phyloP scores from a whole-genome alignment of 2,329 filamentous ascomycete genomes.

The Arthrobotrys entomopaga region DNA sequence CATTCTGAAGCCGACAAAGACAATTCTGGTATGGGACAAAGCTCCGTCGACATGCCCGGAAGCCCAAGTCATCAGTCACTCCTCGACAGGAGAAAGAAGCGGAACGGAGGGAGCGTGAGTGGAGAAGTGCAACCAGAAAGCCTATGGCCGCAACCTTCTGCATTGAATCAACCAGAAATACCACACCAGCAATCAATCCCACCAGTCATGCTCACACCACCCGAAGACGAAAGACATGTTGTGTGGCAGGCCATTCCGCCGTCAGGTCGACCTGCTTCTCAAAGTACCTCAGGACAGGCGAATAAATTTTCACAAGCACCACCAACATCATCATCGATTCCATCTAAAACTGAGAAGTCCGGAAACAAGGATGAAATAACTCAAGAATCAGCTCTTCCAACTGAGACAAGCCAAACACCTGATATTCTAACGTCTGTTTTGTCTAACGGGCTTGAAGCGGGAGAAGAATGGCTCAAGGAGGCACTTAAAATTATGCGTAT shows the following conservation, averaged over 20 bases:
- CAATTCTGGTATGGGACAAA: slow-evolving; percentile 25
- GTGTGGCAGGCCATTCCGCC: slow-evolving; percentile 35
- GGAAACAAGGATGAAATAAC: slow-evolving; percentile 23
- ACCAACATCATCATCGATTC: slow-evolving; percentile 15
- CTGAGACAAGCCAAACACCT: slow-evolving; percentile 18
- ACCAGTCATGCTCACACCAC: slow-evolving; percentile 50
- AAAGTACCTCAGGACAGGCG: neutral
- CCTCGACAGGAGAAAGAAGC: slow-evolving; percentile 48
- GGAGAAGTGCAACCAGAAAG: slow-evolving; percentile 38
- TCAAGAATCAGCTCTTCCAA: slow-evolving; percentile 4
- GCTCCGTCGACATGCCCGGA: slow-evolving; percentile 32
- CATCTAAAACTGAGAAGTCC: slow-evolving; percentile 16
- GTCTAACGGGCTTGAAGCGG: slow-evolving; percentile 45
- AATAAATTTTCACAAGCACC: slow-evolving; percentile 32
- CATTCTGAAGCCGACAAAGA: slow-evolving; percentile 20
- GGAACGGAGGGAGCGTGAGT: slow-evolving; percentile 41
- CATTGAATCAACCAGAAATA: slow-evolving; percentile 40
- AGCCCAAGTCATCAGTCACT: slow-evolving; percentile 36
- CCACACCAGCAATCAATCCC: slow-evolving; percentile 26
- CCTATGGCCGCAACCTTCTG: slow-evolving; percentile 27
- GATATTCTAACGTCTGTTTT: slow-evolving; percentile 41
- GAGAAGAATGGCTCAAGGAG: slow-evolving; percentile 47
- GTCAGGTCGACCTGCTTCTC: slow-evolving; percentile 13
- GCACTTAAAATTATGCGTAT: slow-evolving; percentile 52
- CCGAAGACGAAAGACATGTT: slow-evolving; percentile 40